phyloP scores from a whole-genome alignment of 2,329 filamentous ascomycete species.

The Apiospora sp. region DNA sequence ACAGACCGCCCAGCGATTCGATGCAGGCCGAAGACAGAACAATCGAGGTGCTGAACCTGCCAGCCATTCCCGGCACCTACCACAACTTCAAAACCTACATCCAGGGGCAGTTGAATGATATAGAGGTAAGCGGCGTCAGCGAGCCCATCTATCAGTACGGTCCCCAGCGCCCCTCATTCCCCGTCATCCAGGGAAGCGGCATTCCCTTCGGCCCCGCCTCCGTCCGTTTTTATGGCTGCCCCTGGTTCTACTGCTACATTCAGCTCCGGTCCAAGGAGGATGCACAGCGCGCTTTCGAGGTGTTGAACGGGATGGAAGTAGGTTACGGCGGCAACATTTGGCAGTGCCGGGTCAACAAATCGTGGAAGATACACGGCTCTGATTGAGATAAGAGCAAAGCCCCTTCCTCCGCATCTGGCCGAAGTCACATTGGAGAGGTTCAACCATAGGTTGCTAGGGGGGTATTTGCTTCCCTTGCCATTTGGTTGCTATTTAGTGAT shows the following conservation, averaged over 20 bases:
- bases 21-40: neutral
- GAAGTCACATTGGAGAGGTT: neutral
- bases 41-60: slow-evolving; percentile 1
- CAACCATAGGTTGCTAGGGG: neutral
- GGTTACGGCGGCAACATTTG: neutral
- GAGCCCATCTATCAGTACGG: neutral
- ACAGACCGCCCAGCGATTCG: neutral
- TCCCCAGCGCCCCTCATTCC: neutral
- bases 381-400: neutral
- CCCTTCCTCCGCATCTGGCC: neutral
- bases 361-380: neutral
- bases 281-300: neutral
- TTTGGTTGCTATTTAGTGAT: neutral
- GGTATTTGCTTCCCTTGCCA: neutral
- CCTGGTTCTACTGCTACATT: slow-evolving; percentile 15
- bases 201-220: neutral
- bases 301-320: neutral
- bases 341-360: neutral
- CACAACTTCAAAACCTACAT: neutral
- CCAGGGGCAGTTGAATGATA: neutral
- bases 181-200: neutral
- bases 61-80: neutral
- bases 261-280: slow-evolving; percentile 5
- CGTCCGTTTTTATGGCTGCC: neutral
- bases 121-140: neutral